phyloP scores from a whole-genome alignment of 192 early-diverging fungal genomes.

The Rhizoclosmatium globosum region DNA sequence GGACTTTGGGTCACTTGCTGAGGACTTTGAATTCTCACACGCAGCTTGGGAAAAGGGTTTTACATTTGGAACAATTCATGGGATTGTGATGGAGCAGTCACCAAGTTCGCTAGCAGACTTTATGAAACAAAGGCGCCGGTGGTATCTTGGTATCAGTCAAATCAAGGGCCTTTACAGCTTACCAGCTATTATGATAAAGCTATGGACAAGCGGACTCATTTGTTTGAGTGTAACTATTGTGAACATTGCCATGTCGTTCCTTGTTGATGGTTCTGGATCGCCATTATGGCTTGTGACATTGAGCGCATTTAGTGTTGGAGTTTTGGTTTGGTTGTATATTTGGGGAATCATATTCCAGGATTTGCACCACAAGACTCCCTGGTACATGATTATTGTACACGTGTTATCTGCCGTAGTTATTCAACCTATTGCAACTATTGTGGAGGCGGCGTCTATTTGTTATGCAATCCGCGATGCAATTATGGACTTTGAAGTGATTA shows the following conservation, averaged over 20 bases:
- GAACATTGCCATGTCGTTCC: conserved; percentile 51
- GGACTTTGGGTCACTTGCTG: conserved; percentile 63
- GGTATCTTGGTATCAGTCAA: conserved; percentile 63
- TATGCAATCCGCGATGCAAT: not conserved
- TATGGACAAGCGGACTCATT: conserved; percentile 59
- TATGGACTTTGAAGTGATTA: too few species aligned
- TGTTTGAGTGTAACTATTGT: conserved; percentile 54
- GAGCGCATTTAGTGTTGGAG: conserved; percentile 55
- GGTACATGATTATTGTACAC: conserved; percentile 44
- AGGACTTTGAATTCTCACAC: conserved; percentile 61
- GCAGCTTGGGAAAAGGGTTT: conserved; percentile 56
- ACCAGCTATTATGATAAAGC: conserved; percentile 56
- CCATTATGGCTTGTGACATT: conserved; percentile 58
- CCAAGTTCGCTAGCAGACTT: conserved; percentile 56
- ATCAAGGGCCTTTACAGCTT: conserved; percentile 46
- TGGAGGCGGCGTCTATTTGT: conserved; percentile 47
- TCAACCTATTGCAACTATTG: conserved; percentile 50
- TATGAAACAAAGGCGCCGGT: conserved; percentile 60
- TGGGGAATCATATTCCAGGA: conserved; percentile 59
- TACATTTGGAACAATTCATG: conserved; percentile 52
- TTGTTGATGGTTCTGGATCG: conserved; percentile 33
- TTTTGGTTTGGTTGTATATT: conserved; percentile 57
- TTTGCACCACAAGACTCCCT: conserved; percentile 51
- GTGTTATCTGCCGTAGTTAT: conserved; percentile 51
- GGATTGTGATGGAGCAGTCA: conserved; percentile 59